Evolutionary conservation across 352 stramenopile species (phyloP), one percentile per base, ranked within the genome.

Genomic region (Phytophthora boehmeriae): DNA sequence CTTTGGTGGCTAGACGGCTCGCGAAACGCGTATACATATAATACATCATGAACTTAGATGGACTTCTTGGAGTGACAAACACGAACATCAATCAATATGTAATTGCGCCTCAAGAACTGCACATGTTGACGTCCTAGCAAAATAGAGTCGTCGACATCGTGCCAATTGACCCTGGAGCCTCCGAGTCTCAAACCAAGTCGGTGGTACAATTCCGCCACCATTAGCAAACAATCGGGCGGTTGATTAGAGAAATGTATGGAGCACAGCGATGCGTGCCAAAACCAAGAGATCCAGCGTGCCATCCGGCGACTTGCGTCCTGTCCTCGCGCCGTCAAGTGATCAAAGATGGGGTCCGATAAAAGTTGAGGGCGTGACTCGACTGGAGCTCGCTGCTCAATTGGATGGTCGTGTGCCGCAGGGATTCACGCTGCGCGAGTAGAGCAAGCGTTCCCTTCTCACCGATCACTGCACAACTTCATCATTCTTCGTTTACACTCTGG

Each of bases 261-360:
- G 20, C 62, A 63, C 59, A 70, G 30, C 47, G 32, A 45, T 41
- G 55, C 54, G 54, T 49, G n/a, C 28, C 8, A 5, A 28, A 28
- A 19, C 8, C 49, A 39, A 54, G 49, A 71, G 27, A 71, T 71
- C 55, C 62, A 43, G 62, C 58, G 30, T 20, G 43, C 47, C 51
- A 54, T 28, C 38, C 63, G 52, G 16, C 42, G 39, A 36, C 41
- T 47, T 68, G 56, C 20, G 20, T 13, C 14, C 42, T 28, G 42
- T 48, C 38, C 38, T 44, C 38, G 57, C 51, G 59, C 57, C 39
- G 47, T 28, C 53, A 63, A 66, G 55, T 23, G 63, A 17, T 23
- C 49, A 71, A 54, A 66, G 56, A 62, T 58, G 63, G 60, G 55
- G 56, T 49, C 42, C 1, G 38, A 30, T 30, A 23, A 42, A 55